Conservation (phyloP, 164 flowering plant genomes). For the Vitis cinerea region DNA sequence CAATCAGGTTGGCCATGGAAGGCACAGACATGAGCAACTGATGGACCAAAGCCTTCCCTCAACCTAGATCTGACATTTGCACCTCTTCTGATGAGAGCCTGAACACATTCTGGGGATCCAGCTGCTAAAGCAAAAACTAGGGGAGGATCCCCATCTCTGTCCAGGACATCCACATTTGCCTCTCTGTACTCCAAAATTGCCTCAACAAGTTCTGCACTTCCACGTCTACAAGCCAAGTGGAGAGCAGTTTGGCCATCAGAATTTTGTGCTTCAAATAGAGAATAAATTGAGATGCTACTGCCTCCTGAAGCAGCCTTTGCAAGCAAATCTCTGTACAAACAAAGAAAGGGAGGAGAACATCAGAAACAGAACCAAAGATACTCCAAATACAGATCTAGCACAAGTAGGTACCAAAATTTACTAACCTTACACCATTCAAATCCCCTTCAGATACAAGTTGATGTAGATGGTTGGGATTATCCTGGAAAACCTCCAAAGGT, state of each 20-base stretch:
- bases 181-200: slow-evolving; percentile 70
- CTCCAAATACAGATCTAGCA: not conserved
- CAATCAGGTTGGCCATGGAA: slow-evolving; percentile 99
- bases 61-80: slow-evolving; percentile 84
- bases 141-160: slow-evolving; percentile 98
- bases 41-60: slow-evolving; percentile 91
- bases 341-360: slow-evolving; percentile 1
- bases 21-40: slow-evolving; percentile 98
- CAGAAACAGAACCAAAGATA: not conserved
- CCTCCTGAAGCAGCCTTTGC: slow-evolving; percentile 69
- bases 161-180: slow-evolving; percentile 84
- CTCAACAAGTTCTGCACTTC: slow-evolving; percentile 81
- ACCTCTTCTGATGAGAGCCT: slow-evolving; percentile 65
- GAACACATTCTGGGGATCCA: slow-evolving; percentile 95
- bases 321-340: slow-evolving; percentile 61
- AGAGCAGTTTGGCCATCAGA: slow-evolving; percentile 96
- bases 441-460: slow-evolving; percentile 81
- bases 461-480: slow-evolving; percentile 62
- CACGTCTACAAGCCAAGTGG: slow-evolving; percentile 95
- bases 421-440: slow-evolving; percentile 79
- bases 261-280: slow-evolving; percentile 83
- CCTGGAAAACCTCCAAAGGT: slow-evolving; percentile 47
- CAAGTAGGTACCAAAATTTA: slow-evolving; percentile 8
- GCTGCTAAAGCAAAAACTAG: slow-evolving; percentile 98
- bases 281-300: slow-evolving; percentile 34